Percentiles rank a stretch among this genome's conserved stretches.
phyloP scores from a whole-genome alignment of 306 rosid species.

The Malus asiatica region DNA sequence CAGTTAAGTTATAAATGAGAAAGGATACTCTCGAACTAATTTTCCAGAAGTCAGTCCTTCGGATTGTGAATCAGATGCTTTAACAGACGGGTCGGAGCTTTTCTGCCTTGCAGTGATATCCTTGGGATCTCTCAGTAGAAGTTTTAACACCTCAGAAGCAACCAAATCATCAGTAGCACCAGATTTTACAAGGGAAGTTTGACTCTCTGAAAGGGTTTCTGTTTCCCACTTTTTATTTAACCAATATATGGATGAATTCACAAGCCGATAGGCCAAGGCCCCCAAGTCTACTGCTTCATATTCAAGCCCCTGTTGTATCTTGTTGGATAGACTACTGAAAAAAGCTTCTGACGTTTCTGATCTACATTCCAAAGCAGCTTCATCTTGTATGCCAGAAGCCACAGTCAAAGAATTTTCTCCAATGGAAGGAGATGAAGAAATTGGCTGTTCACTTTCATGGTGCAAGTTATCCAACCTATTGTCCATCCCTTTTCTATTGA shows the following conservation, averaged over 20 bases:
- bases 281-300: conserved; percentile 56
- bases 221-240: conserved; percentile 37
- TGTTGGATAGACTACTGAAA: conserved; percentile 51
- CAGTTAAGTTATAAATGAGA: not conserved
- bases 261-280: conserved; percentile 70
- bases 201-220: conserved; percentile 29
- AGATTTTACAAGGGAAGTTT: conserved; percentile 23
- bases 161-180: conserved; percentile 20
- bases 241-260: conserved; percentile 57
- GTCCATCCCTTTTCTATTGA: conserved; percentile 16
- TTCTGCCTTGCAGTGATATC: conserved; percentile 53
- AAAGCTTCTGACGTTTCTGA: conserved; percentile 49
- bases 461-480: conserved; percentile 27
- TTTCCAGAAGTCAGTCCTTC: conserved; percentile 26
- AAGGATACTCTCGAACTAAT: conserved; percentile 90
- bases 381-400: conserved; percentile 45
- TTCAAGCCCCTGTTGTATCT: conserved; percentile 67
- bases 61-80: conserved; percentile 36
- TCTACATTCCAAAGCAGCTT: conserved; percentile 34
- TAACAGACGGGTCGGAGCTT: conserved; percentile 29
- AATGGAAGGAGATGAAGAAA: conserved; percentile 35
- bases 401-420: conserved; percentile 33
- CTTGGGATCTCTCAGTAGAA: conserved; percentile 62
- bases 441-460: conserved; percentile 43
- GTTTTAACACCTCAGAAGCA: conserved; percentile 41